Evolutionary conservation across 768 basidiomycete species (phyloP).

Genomic region (Boletus tomentosulus): DNA sequence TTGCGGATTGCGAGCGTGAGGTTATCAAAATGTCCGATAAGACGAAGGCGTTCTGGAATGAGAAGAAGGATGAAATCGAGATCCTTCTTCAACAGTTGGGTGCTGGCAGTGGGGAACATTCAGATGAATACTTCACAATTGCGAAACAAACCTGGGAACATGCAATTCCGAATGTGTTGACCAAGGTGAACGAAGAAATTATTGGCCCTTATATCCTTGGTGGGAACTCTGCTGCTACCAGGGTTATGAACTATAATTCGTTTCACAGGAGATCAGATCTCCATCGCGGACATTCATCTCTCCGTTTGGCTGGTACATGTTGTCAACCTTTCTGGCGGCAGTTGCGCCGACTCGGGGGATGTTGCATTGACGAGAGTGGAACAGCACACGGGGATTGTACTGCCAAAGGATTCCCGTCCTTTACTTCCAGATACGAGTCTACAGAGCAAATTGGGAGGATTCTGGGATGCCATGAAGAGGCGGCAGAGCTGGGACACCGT

Average conservation of each 20-base stretch:
- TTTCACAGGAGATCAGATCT: conserved; percentile 71
- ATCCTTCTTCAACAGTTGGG: conserved; percentile 44
- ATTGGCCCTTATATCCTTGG: conserved; percentile 64
- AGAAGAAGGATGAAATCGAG: conserved; percentile 45
- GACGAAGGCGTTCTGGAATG: conserved; percentile 57
- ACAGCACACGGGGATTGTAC: conserved; percentile 38
- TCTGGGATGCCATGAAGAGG: conserved; percentile 67
- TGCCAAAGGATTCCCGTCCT: conserved; percentile 41
- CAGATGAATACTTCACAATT: conserved; percentile 48
- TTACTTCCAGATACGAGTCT: background rate
- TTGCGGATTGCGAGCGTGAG: conserved; percentile 49
- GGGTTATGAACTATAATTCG: background rate
- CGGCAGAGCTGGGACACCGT: conserved; percentile 72
- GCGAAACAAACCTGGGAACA: conserved; percentile 53
- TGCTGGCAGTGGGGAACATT: conserved; percentile 39
- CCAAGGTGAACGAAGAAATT: conserved; percentile 50
- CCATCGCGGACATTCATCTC: conserved; percentile 76
- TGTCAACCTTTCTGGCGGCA: conserved; percentile 54
- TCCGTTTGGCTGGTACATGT: conserved; percentile 70
- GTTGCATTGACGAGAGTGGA: conserved; percentile 50
- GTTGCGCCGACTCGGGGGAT: conserved; percentile 46
- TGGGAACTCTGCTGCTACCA: conserved; percentile 29
- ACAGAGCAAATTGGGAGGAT: conserved; percentile 55
- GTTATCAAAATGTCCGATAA: conserved; percentile 55
- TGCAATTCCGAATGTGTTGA: conserved; percentile 43